These are phyloP conservation scores for Aegilops tauschii DNA, from an alignment of 176 grass and related monocot genomes.

Conservation along the genomic window DNA sequence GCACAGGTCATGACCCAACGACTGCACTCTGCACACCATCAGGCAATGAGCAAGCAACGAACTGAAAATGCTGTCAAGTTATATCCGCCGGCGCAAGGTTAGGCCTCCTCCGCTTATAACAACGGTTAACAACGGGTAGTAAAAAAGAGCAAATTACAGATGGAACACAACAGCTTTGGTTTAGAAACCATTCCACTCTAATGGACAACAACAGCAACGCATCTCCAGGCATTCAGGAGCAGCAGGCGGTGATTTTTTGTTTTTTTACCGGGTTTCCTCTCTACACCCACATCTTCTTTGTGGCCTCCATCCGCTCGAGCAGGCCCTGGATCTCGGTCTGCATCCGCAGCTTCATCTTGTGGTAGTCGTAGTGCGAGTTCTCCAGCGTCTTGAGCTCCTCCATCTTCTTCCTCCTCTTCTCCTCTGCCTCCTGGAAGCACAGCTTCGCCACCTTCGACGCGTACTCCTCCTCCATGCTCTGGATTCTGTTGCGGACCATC, in stretches of 20 bases:
- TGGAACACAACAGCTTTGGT: slow-evolving; percentile 32
- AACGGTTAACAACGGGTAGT: slow-evolving; percentile 14
- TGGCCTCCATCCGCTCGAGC: slow-evolving; percentile 98
- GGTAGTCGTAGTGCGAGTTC: slow-evolving; percentile 84
- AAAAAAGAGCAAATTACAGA: slow-evolving; percentile 28
- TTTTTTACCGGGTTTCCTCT: neutral
- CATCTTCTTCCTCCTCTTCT: slow-evolving; percentile 87
- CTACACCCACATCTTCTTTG: slow-evolving; percentile 98
- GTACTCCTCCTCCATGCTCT: slow-evolving; percentile 93
- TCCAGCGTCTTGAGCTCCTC: slow-evolving; percentile 92
- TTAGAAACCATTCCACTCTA: slow-evolving; percentile 35
- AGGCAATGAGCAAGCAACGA: slow-evolving; percentile 26
- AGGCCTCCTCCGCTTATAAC: slow-evolving; percentile 15
- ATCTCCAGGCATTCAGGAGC: slow-evolving; percentile 19
- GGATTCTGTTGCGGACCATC: slow-evolving; percentile 55
- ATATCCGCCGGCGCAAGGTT: slow-evolving; percentile 40
- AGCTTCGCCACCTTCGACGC: slow-evolving; percentile 53
- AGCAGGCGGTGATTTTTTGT: neutral
- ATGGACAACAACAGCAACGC: slow-evolving; percentile 16
- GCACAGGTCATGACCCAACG: slow-evolving; percentile 41
- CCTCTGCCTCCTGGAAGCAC: slow-evolving; percentile 70
- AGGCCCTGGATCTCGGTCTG: slow-evolving; percentile 93
- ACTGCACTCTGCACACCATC: neutral
- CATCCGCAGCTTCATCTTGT: slow-evolving; percentile 98
- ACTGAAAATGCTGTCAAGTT: slow-evolving; percentile 17